Conservation (phyloP, 768 basidiomycete species). For the Amanita polypyramis region DNA sequence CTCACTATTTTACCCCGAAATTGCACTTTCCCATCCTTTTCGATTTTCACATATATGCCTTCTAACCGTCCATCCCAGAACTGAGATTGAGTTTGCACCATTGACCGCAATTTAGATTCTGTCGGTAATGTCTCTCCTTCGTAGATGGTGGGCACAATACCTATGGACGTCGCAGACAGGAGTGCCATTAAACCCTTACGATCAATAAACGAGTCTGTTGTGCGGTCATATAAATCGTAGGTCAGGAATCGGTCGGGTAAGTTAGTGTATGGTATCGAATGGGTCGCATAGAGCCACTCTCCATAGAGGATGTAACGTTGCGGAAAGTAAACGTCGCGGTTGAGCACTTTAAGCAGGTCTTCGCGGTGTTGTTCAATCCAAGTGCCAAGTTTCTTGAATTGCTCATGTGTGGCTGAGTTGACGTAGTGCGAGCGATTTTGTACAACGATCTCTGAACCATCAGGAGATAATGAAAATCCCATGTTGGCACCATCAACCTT, state of each 20-base stretch:
- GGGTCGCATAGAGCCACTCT: slow-evolving; percentile 54
- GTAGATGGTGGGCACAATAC: slow-evolving; percentile 31
- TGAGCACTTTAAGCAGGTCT: slow-evolving; percentile 31
- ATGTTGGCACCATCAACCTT: slow-evolving; percentile 62
- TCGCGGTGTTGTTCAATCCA: slow-evolving; percentile 43
- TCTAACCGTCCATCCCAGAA: slow-evolving; percentile 35
- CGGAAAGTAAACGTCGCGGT: slow-evolving; percentile 39
- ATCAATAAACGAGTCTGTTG: slow-evolving; percentile 28
- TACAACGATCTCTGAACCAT: slow-evolving; percentile 33
- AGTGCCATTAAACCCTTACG: slow-evolving; percentile 23
- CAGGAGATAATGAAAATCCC: slow-evolving; percentile 32
- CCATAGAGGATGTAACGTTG: slow-evolving; percentile 52
- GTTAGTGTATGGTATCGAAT: slow-evolving; percentile 45
- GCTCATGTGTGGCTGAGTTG: slow-evolving; percentile 42
- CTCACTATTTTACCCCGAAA: slow-evolving; percentile 46
- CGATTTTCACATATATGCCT: slow-evolving; percentile 49
- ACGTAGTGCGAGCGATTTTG: slow-evolving; percentile 59
- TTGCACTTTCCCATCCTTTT: slow-evolving; percentile 27
- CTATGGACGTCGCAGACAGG: slow-evolving; percentile 29
- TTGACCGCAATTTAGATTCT: slow-evolving; percentile 26
- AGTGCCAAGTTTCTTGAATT: slow-evolving; percentile 45
- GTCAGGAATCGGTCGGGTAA: slow-evolving; percentile 50
- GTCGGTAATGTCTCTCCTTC: slow-evolving; percentile 29
- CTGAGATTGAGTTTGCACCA: slow-evolving; percentile 28
- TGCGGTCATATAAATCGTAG: slow-evolving; percentile 50